Conservation (phyloP, 768 basidiomycete species). For the Goffeauzyma gilvescens region DNA sequence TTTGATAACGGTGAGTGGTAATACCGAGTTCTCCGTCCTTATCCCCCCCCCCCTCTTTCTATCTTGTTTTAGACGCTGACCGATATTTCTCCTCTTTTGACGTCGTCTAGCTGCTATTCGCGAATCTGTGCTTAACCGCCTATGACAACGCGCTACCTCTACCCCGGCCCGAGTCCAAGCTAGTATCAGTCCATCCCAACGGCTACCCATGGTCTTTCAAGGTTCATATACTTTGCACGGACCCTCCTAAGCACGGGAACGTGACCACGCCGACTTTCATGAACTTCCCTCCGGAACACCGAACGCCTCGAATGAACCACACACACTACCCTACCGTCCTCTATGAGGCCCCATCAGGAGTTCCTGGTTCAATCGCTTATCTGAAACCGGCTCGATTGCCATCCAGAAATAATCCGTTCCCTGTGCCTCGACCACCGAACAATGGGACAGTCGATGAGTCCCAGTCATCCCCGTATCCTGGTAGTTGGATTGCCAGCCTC, state of each 20-base stretch:
- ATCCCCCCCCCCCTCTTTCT: background rate
- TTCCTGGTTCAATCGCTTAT: conserved; percentile 26
- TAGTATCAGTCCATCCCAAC: conserved; percentile 16
- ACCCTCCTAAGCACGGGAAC: conserved; percentile 10
- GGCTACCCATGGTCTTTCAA: conserved; percentile 18
- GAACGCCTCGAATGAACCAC: background rate
- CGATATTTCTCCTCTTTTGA: background rate
- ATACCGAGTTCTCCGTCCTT: background rate
- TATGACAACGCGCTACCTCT: conserved; percentile 23
- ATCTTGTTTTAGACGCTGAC: background rate
- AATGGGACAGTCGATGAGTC: conserved; percentile 11
- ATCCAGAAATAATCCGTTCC: conserved; percentile 12
- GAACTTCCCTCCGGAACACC: conserved; percentile 7
- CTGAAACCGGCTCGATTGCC: conserved; percentile 19
- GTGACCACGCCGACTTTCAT: background rate
- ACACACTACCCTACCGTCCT: conserved; percentile 22
- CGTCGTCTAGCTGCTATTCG: conserved; percentile 18
- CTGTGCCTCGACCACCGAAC: conserved; percentile 8
- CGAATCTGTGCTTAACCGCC: conserved; percentile 26
- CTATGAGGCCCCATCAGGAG: conserved; percentile 28
- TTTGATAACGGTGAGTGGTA: conserved; percentile 21
- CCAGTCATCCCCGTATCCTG: conserved; percentile 15
- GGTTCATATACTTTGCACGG: conserved; percentile 25
- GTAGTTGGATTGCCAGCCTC: conserved; percentile 28
- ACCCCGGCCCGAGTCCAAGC: conserved; percentile 13